Conservation (phyloP, 2,329 filamentous ascomycete species). For the Nakataea oryzae region DNA sequence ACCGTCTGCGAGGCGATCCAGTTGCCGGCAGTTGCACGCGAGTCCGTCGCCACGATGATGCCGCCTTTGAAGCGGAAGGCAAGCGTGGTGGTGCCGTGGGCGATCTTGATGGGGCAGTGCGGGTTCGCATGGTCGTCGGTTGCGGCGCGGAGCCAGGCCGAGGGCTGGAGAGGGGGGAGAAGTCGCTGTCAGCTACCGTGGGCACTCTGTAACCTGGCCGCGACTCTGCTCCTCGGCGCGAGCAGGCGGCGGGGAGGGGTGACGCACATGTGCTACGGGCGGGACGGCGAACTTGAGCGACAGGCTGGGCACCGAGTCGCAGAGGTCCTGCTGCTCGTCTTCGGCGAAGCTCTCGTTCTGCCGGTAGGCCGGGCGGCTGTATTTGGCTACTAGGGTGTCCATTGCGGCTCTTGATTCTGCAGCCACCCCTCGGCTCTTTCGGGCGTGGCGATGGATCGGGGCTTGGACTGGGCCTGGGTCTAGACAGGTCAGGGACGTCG, state of each 20-base stretch:
- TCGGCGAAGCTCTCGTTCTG: slow-evolving; percentile 61
- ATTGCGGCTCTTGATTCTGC: slow-evolving; percentile 37
- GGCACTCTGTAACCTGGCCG: background rate
- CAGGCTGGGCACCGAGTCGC: slow-evolving; percentile 61
- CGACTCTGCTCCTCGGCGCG: background rate
- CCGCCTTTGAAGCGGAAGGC: slow-evolving; percentile 97
- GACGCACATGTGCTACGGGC: slow-evolving; percentile 74
- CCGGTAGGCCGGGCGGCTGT: slow-evolving; percentile 69
- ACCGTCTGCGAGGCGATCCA: slow-evolving; percentile 99
- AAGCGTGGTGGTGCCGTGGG: slow-evolving; percentile 95
- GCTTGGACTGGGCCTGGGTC: background rate
- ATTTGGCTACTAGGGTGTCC: slow-evolving; percentile 88
- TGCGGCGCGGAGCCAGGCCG: slow-evolving; percentile 89
- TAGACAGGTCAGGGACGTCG: background rate
- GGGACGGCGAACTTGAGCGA: slow-evolving; percentile 93
- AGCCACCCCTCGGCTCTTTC: background rate
- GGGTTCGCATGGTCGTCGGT: slow-evolving; percentile 97
- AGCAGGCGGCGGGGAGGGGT: background rate
- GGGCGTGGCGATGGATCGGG: background rate
- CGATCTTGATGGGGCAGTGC: slow-evolving; percentile 96
- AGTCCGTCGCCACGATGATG: slow-evolving; percentile 97
- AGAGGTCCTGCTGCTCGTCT: slow-evolving; percentile 64
- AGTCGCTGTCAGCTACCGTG: slow-evolving; percentile 1
- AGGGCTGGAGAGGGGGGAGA: slow-evolving; percentile 45
- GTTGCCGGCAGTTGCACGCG: slow-evolving; percentile 90